A percentile compares a stretch with the other conserved stretches of the same genome.
Evolutionary conservation across 1,284 basidiomycete genomes (phyloP).

Genomic region (Phlebopus sp.): DNA sequence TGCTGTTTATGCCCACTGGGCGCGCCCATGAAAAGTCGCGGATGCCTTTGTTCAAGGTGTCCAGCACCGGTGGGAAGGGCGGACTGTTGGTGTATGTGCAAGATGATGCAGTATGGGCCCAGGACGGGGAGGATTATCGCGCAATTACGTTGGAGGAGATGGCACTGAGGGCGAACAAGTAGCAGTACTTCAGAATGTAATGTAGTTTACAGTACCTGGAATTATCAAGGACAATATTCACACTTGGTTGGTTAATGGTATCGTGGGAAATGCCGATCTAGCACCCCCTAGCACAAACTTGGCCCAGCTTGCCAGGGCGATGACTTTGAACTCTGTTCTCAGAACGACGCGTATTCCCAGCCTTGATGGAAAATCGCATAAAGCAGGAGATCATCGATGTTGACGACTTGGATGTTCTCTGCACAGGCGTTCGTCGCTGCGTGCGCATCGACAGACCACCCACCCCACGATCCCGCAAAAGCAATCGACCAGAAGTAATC

Average conservation of each 20-base stretch:
- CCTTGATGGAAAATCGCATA: slow-evolving; percentile 8
- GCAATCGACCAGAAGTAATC: slow-evolving; percentile 17
- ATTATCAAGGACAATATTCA: too few species aligned
- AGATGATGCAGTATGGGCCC: slow-evolving; percentile 87
- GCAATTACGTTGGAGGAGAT: slow-evolving; percentile 68
- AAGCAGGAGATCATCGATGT: slow-evolving; percentile 26
- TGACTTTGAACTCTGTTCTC: too few species aligned
- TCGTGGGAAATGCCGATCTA: too few species aligned
- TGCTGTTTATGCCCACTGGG: slow-evolving; percentile 86
- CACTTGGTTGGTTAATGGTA: too few species aligned
- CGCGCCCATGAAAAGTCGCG: slow-evolving; percentile 78
- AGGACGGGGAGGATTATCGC: slow-evolving; percentile 53
- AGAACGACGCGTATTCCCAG: too few species aligned
- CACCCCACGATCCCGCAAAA: slow-evolving; percentile 10
- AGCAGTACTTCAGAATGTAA: background rate
- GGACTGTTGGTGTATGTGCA: slow-evolving; percentile 82
- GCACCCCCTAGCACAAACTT: too few species aligned
- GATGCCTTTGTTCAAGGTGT: slow-evolving; percentile 85
- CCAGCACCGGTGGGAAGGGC: slow-evolving; percentile 78
- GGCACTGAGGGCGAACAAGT: slow-evolving; percentile 57
- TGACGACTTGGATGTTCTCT: slow-evolving; percentile 24
- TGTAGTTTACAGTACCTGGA: too few species aligned
- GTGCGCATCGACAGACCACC: slow-evolving; percentile 14
- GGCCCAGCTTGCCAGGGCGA: too few species aligned
- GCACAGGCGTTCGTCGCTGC: slow-evolving; percentile 17